phyloP scores from a whole-genome alignment of 1,284 basidiomycete species.

The Trichosporon ovoides region DNA sequence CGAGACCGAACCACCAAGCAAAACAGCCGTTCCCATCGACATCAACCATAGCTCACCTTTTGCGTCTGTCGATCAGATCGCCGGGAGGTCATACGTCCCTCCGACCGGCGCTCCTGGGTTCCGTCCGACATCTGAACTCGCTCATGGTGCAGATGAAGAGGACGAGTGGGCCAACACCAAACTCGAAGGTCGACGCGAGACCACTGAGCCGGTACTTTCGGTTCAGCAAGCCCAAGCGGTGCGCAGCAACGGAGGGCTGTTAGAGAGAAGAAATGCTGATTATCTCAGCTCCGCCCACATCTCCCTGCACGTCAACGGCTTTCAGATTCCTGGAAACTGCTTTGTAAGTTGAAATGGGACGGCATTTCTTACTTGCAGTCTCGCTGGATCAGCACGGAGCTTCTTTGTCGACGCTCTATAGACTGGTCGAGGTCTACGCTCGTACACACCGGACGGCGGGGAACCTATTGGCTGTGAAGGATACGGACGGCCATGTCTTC shows the following conservation, averaged over 20 bases:
- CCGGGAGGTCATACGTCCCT: constrained; percentile 53
- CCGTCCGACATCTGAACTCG: constrained; percentile 36
- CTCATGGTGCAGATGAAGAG: constrained; percentile 19
- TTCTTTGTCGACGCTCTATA: constrained; percentile 79
- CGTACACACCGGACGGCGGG: constrained; percentile 47
- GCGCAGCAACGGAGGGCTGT: not conserved
- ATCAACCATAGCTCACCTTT: constrained; percentile 45
- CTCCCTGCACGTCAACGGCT: constrained; percentile 77
- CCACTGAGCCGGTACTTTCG: constrained; percentile 57
- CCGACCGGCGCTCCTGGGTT: constrained; percentile 76
- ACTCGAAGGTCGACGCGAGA: constrained; percentile 55
- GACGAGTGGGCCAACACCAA: constrained; percentile 41
- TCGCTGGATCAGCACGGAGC: constrained; percentile 94
- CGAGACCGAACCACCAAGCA: constrained; percentile 25
- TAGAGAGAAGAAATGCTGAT: not conserved
- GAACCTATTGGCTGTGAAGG: constrained; percentile 59
- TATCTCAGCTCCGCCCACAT: constrained; percentile 59
- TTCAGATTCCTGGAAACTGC: constrained; percentile 70
- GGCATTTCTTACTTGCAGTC: constrained; percentile 29
- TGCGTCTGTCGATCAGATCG: constrained; percentile 26
- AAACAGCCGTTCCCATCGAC: constrained; percentile 34
- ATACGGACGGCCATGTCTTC: constrained; percentile 61
- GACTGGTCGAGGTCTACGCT: constrained; percentile 54
- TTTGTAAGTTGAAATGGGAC: constrained; percentile 56
- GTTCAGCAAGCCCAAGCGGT: constrained; percentile 13